Base-by-base conservation (phyloP, 257 asterid species). In the Salvia miltiorrhiza region DNA sequence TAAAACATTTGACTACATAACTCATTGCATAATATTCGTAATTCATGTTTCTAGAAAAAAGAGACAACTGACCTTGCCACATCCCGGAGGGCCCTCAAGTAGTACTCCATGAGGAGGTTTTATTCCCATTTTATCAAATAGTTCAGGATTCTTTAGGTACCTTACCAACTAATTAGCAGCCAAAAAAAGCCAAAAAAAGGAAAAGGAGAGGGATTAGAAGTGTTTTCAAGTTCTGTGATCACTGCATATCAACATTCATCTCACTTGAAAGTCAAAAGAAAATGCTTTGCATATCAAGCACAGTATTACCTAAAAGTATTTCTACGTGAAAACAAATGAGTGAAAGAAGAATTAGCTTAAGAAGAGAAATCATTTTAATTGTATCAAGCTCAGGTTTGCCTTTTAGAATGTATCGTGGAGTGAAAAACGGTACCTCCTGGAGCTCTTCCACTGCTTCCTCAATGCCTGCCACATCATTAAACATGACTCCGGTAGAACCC, bases 91-190 rank as follows among this genome's bases (percentile, higher is more conserved):
- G 47, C 99, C 97, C 86, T 89, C 99, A 37, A 94, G 90, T 75
- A 94, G 97, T 81, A 94, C 99, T 75, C 99, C 99, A 76, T 94
- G 99, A 14, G 99, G 99, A 49, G 99, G 97, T 75, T 94, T 94
- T 82, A 94, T 94, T 74, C 93, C 95, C 97, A 94, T 77, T 82
- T 94, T 84, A 68, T 94, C 99, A 79, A 94, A 91, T 55, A 91
- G 84, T 70, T 91, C 93, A 28, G 99, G 99, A 87, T 94, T 85
- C 86, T 94, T 91, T 77, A 94, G 88, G 93, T 94, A 94, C 79
- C 77, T 89, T 20, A 94, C 99, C 90, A 94, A 82, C 99, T 93
- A 81, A 60, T 40, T 73, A 65, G 72, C 61, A 68, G 23, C 35
- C 50, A 43, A 30, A 45, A 32, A 67, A n/a, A n/a, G n/a, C n/a